phyloP scores from a whole-genome alignment of 805 yeast genomes.

The Debaryomyces prosopidis region DNA sequence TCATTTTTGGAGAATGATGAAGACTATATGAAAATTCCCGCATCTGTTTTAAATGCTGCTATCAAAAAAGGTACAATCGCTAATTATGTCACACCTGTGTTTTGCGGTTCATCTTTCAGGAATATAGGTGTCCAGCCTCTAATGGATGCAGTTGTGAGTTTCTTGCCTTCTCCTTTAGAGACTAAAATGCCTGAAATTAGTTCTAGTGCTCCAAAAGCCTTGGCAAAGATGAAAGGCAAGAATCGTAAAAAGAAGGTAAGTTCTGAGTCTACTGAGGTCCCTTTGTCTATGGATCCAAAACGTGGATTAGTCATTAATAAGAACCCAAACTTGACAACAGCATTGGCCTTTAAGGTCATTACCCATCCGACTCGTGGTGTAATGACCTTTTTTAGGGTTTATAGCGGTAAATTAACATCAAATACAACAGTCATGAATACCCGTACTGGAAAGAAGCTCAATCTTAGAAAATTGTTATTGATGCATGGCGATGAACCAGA shows the following conservation, averaged over 20 bases:
- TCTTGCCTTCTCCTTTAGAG: slow-evolving; percentile 81
- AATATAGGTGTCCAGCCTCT: slow-evolving; percentile 96
- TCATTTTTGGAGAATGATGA: slow-evolving; percentile 70
- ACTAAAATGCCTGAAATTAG: slow-evolving; percentile 55
- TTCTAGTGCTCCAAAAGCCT: slow-evolving; percentile 14
- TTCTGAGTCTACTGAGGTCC: slow-evolving; percentile 15
- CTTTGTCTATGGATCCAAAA: slow-evolving; percentile 38
- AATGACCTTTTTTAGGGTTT: slow-evolving; percentile 84
- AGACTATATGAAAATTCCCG: slow-evolving; percentile 67
- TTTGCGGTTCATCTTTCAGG: slow-evolving; percentile 90
- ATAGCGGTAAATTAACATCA: slow-evolving; percentile 71
- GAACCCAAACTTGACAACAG: slow-evolving; percentile 64
- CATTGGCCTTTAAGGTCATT: slow-evolving; percentile 88
- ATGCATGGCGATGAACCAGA: slow-evolving; percentile 90
- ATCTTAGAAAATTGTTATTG: slow-evolving; percentile 65
- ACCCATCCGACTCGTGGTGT: slow-evolving; percentile 82
- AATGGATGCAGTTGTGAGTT: slow-evolving; percentile 76
- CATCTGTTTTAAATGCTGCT: slow-evolving; percentile 53
- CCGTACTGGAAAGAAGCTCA: slow-evolving; percentile 64
- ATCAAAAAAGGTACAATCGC: slow-evolving; percentile 63
- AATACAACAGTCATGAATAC: slow-evolving; percentile 68
- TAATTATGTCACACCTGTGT: slow-evolving; percentile 67
- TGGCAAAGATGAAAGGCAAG: slow-evolving; percentile 16
- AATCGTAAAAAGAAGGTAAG: slow-evolving; percentile 7
- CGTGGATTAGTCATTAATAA: slow-evolving; percentile 55